Evolutionary conservation across 2,329 filamentous ascomycete genomes (phyloP).

Genomic region (Neonectria hederae): DNA sequence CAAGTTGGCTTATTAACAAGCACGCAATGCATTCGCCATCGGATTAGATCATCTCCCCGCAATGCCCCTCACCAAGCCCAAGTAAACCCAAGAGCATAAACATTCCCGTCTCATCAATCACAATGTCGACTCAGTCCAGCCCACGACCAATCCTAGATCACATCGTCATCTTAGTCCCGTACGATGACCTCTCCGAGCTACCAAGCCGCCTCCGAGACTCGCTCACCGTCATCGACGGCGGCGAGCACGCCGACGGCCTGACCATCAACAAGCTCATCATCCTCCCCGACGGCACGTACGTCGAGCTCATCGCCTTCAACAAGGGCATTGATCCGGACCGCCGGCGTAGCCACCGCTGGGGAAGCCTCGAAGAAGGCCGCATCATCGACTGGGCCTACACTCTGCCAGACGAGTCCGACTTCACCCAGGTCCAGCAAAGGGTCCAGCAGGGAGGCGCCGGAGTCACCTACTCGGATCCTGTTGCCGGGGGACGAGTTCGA

Average conservation of each 20-base stretch:
- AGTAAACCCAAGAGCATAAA: slow-evolving; percentile 10
- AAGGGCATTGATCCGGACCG: slow-evolving; percentile 51
- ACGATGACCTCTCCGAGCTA: slow-evolving; percentile 55
- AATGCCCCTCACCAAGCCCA: slow-evolving; percentile 7
- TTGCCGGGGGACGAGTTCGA: slow-evolving; percentile 61
- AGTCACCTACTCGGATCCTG: slow-evolving; percentile 58
- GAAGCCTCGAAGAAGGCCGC: slow-evolving; percentile 56
- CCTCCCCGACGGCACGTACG: slow-evolving; percentile 70
- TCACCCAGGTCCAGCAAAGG: slow-evolving; percentile 49
- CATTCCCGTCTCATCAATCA: neutral
- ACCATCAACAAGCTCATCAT: slow-evolving; percentile 71
- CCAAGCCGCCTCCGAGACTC: slow-evolving; percentile 61
- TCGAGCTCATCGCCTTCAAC: slow-evolving; percentile 73
- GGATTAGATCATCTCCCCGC: slow-evolving; percentile 1
- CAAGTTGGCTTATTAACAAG: neutral
- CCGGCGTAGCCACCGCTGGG: slow-evolving; percentile 67
- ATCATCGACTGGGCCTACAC: slow-evolving; percentile 71
- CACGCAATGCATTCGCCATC: slow-evolving; percentile 20
- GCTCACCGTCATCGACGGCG: slow-evolving; percentile 69
- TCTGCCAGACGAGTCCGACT: slow-evolving; percentile 47
- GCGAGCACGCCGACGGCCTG: slow-evolving; percentile 66
- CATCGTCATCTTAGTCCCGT: slow-evolving; percentile 70
- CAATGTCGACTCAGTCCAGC: slow-evolving; percentile 23
- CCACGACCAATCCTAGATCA: slow-evolving; percentile 63
- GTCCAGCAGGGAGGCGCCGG: slow-evolving; percentile 47